These are phyloP conservation scores for Rosa chinensis DNA, from an alignment of 306 rosid species.

Conservation along the genomic window DNA sequence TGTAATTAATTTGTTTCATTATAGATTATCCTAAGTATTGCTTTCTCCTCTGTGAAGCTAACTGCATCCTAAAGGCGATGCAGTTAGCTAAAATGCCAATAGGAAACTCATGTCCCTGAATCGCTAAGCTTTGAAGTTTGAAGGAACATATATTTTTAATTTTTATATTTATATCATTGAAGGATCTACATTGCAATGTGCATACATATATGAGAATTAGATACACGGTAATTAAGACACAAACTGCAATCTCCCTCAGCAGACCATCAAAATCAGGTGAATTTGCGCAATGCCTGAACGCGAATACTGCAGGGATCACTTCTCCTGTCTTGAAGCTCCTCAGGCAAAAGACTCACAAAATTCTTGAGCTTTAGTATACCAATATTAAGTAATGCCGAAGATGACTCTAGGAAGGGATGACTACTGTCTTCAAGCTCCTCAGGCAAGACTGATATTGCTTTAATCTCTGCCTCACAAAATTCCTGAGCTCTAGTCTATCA, in stretches of 20 bases:
- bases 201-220: conserved; percentile 24
- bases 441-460: not conserved
- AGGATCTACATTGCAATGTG: not conserved
- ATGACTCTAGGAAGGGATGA: conserved; percentile 27
- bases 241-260: conserved; percentile 19
- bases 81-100: too few species aligned
- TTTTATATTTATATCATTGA: conserved; percentile 19
- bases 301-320: not conserved
- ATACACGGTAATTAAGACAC: conserved; percentile 22
- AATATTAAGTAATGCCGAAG: conserved; percentile 38
- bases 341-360: not conserved
- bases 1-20: too few species aligned
- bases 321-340: conserved; percentile 21
- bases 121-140: not conserved
- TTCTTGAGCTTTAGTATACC: conserved; percentile 23
- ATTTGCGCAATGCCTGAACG: conserved; percentile 7
- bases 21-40: too few species aligned
- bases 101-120: too few species aligned
- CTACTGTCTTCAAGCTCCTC: conserved; percentile 27
- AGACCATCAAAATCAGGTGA: conserved; percentile 29
- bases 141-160: not conserved
- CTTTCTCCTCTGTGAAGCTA: too few species aligned
- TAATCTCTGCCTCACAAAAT: conserved; percentile 7
- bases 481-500: conserved; percentile 23
- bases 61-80: too few species aligned